Evolutionary conservation across 352 stramenopile genomes (phyloP).

Genomic region (Pythium folliculosum): DNA sequence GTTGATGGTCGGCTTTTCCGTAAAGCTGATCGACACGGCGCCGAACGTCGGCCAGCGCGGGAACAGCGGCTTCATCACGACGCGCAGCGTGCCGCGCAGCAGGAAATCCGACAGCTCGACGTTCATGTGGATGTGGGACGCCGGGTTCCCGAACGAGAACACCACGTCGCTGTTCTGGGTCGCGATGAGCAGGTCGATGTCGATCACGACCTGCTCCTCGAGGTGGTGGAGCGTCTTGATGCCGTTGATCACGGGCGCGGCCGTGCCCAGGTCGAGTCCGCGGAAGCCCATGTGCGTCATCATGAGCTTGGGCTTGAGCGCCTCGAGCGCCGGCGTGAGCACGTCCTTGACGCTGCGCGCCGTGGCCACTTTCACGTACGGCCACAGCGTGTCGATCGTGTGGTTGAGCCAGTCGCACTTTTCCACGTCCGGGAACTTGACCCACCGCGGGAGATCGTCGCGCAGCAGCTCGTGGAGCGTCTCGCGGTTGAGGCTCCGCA

Average conservation of each 20-base stretch:
- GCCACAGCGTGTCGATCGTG: constrained; percentile 46
- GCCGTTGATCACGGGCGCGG: constrained; percentile 44
- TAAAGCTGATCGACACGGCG: constrained; percentile 44
- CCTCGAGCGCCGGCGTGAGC: constrained; percentile 37
- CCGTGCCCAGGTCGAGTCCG: constrained; percentile 43
- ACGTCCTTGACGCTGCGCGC: constrained; percentile 40
- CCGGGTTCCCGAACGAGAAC: constrained; percentile 41
- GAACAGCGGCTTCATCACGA: constrained; percentile 51
- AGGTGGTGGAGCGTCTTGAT: constrained; percentile 44
- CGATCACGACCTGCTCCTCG: constrained; percentile 48
- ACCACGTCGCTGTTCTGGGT: constrained; percentile 50
- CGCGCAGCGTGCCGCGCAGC: constrained; percentile 40
- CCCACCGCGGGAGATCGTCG: constrained; percentile 46
- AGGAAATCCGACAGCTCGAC: constrained; percentile 49
- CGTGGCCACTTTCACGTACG: constrained; percentile 47
- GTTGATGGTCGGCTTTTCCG: constrained; percentile 45
- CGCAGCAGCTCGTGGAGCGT: constrained; percentile 45
- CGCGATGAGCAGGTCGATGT: constrained; percentile 44
- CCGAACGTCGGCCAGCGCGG: constrained; percentile 48
- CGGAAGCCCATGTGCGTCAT: constrained; percentile 48
- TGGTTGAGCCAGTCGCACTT: constrained; percentile 54
- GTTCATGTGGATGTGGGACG: constrained; percentile 38
- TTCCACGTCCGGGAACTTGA: constrained; percentile 51
- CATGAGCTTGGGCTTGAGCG: constrained; percentile 42
- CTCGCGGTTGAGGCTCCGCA: constrained; percentile 40